Base-by-base conservation (phyloP, 768 basidiomycete genomes). In the Leccinum imitatum region DNA sequence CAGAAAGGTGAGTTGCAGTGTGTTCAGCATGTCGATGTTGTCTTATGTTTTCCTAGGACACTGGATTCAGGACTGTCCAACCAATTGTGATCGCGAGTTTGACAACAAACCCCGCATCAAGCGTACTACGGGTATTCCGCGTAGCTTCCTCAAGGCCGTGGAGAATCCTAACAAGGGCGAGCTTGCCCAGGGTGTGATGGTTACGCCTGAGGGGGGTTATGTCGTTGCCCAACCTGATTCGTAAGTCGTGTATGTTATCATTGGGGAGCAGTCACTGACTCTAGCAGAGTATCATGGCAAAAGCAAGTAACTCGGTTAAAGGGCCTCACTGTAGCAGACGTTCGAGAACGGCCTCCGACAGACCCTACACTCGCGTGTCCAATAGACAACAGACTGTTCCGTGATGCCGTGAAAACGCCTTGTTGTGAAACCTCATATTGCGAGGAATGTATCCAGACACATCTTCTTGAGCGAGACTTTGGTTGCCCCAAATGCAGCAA, bases 31-130 rank as follows among this genome's bases (percentile, higher is more conserved):
- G 35, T 59, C 39, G 37, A 30, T 62, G 54, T 27, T 47, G 13
- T 33, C 47, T 60, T 39, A 66, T 35, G 37, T 37, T 58, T 50
- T 50, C 21, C 19, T 72, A 98, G 96, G 97, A 44, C 97, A 99
- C 71, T 99, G 97, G 97, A 99, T 99, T 64, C 95, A 99, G 71
- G 93, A 97, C 63, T 99, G 97, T 72, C 97, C 97, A 2, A 97
- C 95, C 6, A 98, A 98, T 72, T 95, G 90, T 67, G 93, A 99
- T 71, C 89, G 93, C 54, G 93, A 95, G 53, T 97, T 89, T 64
- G 93, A 96, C 74, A 90, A 98, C 68, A 81, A 90, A 59, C 96
- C 96, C 51, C 89, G 95, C 27, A 95, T 99, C 73, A 98, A 98
- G 72, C 84, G 97, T 54, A 98, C 97, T 4, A 99, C 97, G 10